Evolutionary conservation across 805 yeast genomes (phyloP).

Genomic region (Barnettozyma siamensis): DNA sequence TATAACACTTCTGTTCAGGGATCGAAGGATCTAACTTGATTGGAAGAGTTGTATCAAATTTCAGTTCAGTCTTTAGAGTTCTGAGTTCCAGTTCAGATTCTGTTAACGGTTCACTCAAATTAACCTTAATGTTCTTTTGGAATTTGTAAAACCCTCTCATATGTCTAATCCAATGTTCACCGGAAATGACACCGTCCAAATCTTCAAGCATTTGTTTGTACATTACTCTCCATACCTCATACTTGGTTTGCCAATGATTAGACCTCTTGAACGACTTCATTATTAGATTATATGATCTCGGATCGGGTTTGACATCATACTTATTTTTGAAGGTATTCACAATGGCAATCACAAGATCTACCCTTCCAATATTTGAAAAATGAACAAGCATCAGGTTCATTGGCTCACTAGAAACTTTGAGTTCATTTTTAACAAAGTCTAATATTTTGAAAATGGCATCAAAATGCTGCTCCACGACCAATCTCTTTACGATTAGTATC

Average conservation of each 20-base stretch:
- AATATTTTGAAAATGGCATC: constrained; percentile 28
- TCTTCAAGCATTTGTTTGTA: constrained; percentile 21
- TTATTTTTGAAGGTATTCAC: constrained; percentile 27
- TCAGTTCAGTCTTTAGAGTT: background rate
- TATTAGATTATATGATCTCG: constrained; percentile 28
- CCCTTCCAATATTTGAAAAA: constrained; percentile 29
- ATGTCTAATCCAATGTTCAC: constrained; percentile 24
- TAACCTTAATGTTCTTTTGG: constrained; percentile 13
- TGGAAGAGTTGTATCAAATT: constrained; percentile 6
- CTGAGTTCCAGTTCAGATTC: constrained; percentile 12
- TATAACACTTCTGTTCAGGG: constrained; percentile 3
- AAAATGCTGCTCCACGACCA: constrained; percentile 25
- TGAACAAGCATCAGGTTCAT: constrained; percentile 28
- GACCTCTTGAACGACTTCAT: constrained; percentile 30
- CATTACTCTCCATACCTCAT: constrained; percentile 20
- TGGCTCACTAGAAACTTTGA: constrained; percentile 14
- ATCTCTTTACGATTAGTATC: constrained; percentile 22
- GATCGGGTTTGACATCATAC: constrained; percentile 27
- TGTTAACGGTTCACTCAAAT: constrained; percentile 16
- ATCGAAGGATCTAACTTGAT: constrained; percentile 3
- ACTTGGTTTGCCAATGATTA: constrained; percentile 27
- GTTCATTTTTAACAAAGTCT: constrained; percentile 6
- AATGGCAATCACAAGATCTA: constrained; percentile 30
- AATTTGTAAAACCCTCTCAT: constrained; percentile 19
- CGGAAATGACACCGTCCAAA: constrained; percentile 14